Evolutionary conservation across 208 protist species (phyloP).

Genomic region (Entamoeba histolytica): DNA sequence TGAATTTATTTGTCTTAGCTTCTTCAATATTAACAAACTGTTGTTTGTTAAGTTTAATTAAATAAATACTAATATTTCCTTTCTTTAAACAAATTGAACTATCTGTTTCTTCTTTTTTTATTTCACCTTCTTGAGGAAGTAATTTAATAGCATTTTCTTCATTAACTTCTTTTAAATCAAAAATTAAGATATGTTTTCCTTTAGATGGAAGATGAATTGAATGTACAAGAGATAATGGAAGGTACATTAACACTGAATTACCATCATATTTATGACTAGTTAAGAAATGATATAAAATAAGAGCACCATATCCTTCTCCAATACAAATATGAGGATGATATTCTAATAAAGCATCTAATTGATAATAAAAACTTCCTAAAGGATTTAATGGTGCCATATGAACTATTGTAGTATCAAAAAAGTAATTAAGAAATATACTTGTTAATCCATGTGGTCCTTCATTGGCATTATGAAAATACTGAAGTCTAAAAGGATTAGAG

Average conservation of each 20-base stretch:
- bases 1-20: background rate
- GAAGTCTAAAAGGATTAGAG: background rate
- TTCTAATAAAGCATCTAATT: background rate
- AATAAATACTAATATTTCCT: too few relatives aligned
- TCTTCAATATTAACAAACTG: too few relatives aligned
- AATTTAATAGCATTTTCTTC: background rate
- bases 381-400: background rate
- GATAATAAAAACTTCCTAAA: background rate
- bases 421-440: background rate
- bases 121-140: too few relatives aligned
- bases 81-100: too few relatives aligned
- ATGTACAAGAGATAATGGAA: background rate
- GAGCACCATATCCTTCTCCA: background rate
- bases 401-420: background rate
- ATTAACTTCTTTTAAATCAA: background rate
- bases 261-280: background rate
- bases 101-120: too few relatives aligned
- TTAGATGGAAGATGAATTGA: background rate
- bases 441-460: background rate
- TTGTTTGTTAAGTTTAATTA: too few relatives aligned
- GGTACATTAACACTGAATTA: background rate
- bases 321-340: background rate
- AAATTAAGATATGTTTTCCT: background rate
- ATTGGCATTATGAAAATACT: background rate
- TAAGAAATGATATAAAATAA: background rate